phyloP scores from a whole-genome alignment of 1,139 yeast species.

The Entelexis paramagnoliae region DNA sequence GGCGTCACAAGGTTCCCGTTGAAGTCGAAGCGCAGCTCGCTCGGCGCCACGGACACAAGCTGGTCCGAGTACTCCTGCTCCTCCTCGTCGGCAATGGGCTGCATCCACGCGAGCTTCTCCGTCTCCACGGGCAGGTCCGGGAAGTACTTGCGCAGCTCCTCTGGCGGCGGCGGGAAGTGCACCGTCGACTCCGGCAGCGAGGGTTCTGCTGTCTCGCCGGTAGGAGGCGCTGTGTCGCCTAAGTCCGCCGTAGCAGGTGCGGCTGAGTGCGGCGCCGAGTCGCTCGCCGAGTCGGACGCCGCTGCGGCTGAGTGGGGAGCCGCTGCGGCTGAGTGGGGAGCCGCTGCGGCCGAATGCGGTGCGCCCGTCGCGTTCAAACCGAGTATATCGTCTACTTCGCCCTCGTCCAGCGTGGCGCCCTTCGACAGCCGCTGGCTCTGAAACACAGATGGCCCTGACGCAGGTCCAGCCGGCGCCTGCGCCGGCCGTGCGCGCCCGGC shows the following conservation, averaged over 20 bases:
- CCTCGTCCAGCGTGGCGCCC: neutral
- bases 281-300: too few species aligned
- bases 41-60: conserved; percentile 32
- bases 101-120: conserved; percentile 85
- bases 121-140: conserved; percentile 84
- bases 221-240: too few species aligned
- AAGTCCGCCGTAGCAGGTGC: too few species aligned
- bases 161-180: conserved; percentile 57
- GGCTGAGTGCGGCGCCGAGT: too few species aligned
- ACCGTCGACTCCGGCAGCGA: conserved; percentile 4
- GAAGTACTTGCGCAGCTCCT: conserved; percentile 68
- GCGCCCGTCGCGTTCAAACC: conserved; percentile 2
- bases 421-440: neutral
- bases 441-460: neutral
- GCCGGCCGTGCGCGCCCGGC: too few species aligned
- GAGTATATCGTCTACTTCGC: neutral
- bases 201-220: neutral
- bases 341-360: too few species aligned
- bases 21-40: conserved; percentile 74
- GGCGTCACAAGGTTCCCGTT: conserved; percentile 64
- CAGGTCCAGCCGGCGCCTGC: too few species aligned
- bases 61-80: conserved; percentile 32
- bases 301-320: too few species aligned
- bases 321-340: too few species aligned
- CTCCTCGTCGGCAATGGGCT: conserved; percentile 38